Evolutionary conservation across 352 stramenopile genomes (phyloP), one percentile per base, ranked within the genome.

Genomic region (Phytophthora sansomeana): DNA sequence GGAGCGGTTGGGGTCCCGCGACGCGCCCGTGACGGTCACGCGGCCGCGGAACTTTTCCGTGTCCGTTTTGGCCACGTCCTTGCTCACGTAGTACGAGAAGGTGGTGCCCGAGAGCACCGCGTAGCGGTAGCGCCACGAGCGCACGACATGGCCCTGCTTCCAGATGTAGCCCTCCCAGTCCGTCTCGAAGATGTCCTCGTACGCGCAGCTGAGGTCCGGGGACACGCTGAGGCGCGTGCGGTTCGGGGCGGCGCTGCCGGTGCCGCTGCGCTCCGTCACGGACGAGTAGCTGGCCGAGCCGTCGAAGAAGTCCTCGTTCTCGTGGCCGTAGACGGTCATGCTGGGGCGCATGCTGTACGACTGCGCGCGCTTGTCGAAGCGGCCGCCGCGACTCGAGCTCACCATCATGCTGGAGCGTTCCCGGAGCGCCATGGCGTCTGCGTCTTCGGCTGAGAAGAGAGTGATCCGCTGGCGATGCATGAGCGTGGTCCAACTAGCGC

Each of bases 151-250:
- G 21, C 87, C 86, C 63, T 96, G 87, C 54, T 96, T 96, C 86
- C 86, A 94, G 44, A 94, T 80, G 60, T 96, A 96, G 5, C 87
- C 87, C 62, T 96, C 87, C 87, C 87, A 96, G 66, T 96, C 87
- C 38, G 87, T 95, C 66, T 95, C 87, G 39, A 93, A 93, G 59
- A 92, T 80, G 54, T 95, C 87, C 35, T 95, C 87, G 30, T 91
- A 93, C 14, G 83, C 75, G 61, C 83, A 76, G 41, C 63, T 85
- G n/a, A 89, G 72, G 57, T 93, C 85, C 1, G 81, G 81, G 9
- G 81, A 93, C 3, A 92, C 81, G 51, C 85, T 93, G 7, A 90
- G 58, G 0, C 85, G 79, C 17, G 72, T 74, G 32, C 67, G 73
- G 33, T 70, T 78, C 6, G 66, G 55, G 14, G 62, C 64, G 8